Base-by-base conservation (phyloP, 345 rosid genomes). In the Euphorbia tirucalli region DNA sequence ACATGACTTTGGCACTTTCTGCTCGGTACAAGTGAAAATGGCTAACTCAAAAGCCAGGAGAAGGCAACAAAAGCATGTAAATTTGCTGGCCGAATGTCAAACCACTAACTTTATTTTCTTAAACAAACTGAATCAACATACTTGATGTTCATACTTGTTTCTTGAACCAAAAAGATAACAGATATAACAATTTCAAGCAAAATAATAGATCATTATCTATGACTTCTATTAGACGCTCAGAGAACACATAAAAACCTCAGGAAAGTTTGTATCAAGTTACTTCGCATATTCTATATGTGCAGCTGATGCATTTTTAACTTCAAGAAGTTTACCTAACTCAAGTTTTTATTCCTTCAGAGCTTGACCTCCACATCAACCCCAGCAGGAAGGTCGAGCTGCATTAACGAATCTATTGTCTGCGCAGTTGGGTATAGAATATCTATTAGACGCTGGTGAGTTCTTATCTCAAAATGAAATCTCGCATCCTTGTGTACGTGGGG, bases 401-500 rank as follows among this genome's bases (percentile, higher is more conserved):
- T 95, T 74, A 95, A 79, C n/a, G 97, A 89, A 81, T 95, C 99
- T 7, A 92, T 95, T 1, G 97, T 92, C 68, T 95, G 99, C 9
- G 99, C 97, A 67, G 97, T 95, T 0, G 99, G 99, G 84, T 88
- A 89, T 37, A 92, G 87, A 82, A 95, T 90, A 74, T 95, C 99
- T 3, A 92, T 90, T 52, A 95, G 87, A 15, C 97, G 88, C 69
- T 92, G 97, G 79, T 92, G 99, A 31, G 99, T 92, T 73, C 97
- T 79, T 75, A 90, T 92, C 83, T 95, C 97, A 74, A 92, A 92
- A 78, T 95, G 97, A 72, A 92, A 92, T 85, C 99, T 84, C 32
- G 99, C 99, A 71, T 95, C 99, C 84, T 95, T 92, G 87, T 92
- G 93, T 59, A 95, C 99, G n/a, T 95, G 97, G 19, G 97, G 97